A percentile compares a stretch with the other conserved stretches of the same genome.
These are phyloP conservation scores for Boletus huronensis DNA, from an alignment of 768 basidiomycete genomes.

Conservation along the genomic window DNA sequence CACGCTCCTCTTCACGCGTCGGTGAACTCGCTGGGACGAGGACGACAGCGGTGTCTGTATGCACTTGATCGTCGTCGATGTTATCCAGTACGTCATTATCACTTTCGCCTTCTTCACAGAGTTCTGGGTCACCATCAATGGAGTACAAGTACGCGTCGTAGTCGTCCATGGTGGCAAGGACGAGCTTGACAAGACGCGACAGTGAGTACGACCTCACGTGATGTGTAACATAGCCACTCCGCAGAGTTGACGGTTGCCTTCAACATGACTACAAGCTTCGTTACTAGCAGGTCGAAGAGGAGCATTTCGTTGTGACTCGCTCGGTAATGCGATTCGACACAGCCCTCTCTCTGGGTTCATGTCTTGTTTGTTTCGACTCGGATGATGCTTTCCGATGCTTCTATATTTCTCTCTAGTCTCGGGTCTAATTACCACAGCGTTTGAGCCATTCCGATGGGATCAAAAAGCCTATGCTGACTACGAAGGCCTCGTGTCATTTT, in stretches of 20 bases:
- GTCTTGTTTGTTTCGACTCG: not conserved
- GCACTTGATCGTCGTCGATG: constrained; percentile 17
- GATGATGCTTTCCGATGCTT: not conserved
- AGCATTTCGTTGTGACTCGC: not conserved
- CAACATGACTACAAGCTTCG: not conserved
- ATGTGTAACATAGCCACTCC: not conserved
- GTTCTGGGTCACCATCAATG: constrained; percentile 18
- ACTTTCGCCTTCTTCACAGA: constrained; percentile 5
- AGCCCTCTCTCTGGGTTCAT: not conserved
- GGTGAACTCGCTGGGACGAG: constrained; percentile 21
- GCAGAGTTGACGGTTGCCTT: no score
- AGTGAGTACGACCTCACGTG: not conserved
- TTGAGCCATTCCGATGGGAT: not conserved
- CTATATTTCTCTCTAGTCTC: not conserved
- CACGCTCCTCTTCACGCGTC: not conserved
- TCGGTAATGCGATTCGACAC: not conserved
- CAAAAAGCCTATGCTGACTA: not conserved
- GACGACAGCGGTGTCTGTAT: constrained; percentile 6
- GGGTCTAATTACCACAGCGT: not conserved
- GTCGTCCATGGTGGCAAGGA: constrained; percentile 16
- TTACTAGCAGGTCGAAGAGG: not conserved
- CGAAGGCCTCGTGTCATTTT: not conserved
- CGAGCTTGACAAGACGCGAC: constrained; percentile 5
- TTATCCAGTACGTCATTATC: constrained; percentile 24
- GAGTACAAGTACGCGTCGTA: constrained; percentile 24